These are phyloP conservation scores for Hibiscus syriacus DNA, from an alignment of 345 rosid genomes.

Conservation along the genomic window DNA sequence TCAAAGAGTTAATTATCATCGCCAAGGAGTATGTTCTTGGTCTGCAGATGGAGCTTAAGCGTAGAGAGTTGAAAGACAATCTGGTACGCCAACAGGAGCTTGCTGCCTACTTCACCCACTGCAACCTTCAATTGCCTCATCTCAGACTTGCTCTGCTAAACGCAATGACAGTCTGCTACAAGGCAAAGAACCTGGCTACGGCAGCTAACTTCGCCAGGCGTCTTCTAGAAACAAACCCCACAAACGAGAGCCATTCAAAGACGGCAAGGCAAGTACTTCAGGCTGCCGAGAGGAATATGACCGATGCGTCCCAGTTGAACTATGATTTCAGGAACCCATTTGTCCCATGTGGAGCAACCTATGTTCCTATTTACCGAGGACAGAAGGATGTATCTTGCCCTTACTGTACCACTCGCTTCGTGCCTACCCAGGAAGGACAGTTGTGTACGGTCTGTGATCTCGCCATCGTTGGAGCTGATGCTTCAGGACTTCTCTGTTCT, in stretches of 20 bases:
- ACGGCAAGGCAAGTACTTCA: constrained; percentile 69
- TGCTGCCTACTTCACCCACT: constrained; percentile 96
- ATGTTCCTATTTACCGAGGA: constrained; percentile 86
- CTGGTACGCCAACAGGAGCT: constrained; percentile 85
- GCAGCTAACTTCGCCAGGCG: constrained; percentile 80
- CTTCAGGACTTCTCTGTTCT: constrained; percentile 87
- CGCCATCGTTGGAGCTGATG: constrained; percentile 85
- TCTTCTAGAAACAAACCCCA: constrained; percentile 74
- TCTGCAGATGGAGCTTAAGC: constrained; percentile 72
- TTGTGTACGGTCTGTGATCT: constrained; percentile 82
- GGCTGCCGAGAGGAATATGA: constrained; percentile 77
- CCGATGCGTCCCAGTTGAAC: constrained; percentile 53
- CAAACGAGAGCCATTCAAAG: constrained; percentile 66
- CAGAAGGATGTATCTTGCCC: constrained; percentile 85
- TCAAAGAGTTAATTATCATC: constrained; percentile 62
- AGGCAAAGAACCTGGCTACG: constrained; percentile 66
- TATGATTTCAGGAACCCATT: constrained; percentile 94
- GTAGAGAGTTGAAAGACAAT: constrained; percentile 74
- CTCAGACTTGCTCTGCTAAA: constrained; percentile 63
- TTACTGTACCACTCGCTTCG: constrained; percentile 72
- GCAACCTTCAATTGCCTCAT: constrained; percentile 82
- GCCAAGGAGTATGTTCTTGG: constrained; percentile 85
- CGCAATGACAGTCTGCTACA: constrained; percentile 79
- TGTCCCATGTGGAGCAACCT: constrained; percentile 78
- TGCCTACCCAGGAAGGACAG: constrained; percentile 64